Percentiles rank a stretch among this genome's conserved stretches.
Evolutionary conservation across 306 rosid species (phyloP).

Genomic region (Bauhinia variegata): DNA sequence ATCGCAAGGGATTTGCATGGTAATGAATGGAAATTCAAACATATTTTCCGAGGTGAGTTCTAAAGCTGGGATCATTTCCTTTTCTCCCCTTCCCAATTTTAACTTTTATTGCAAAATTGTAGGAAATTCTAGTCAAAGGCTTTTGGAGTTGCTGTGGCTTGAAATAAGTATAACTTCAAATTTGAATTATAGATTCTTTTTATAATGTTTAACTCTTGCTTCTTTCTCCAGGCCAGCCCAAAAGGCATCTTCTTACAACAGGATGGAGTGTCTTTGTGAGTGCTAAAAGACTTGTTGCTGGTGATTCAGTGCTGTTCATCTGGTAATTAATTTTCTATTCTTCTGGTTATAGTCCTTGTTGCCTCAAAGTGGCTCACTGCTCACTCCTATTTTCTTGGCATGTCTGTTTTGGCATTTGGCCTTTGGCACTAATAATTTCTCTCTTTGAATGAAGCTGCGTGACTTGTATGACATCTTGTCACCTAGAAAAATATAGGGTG

Average conservation of each 20-base stretch:
- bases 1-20: slow-evolving; percentile 58
- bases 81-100: background rate
- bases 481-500: slow-evolving; percentile 13
- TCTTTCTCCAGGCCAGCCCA: slow-evolving; percentile 87
- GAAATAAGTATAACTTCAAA: slow-evolving; percentile 2
- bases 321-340: slow-evolving; percentile 56
- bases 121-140: background rate
- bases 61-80: slow-evolving; percentile 4
- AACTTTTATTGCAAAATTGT: background rate
- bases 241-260: slow-evolving; percentile 95
- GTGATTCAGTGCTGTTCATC: slow-evolving; percentile 92
- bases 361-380: background rate
- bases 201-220: slow-evolving; percentile 8
- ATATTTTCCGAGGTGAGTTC: slow-evolving; percentile 58
- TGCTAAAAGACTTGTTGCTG: slow-evolving; percentile 95
- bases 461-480: slow-evolving; percentile 14
- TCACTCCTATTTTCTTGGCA: no score
- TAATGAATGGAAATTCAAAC: slow-evolving; percentile 62
- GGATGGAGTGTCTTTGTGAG: slow-evolving; percentile 99
- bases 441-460: slow-evolving; percentile 21
- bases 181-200: background rate
- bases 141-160: background rate
- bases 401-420: background rate
- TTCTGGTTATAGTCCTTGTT: background rate
- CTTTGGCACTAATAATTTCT: background rate